Evolutionary conservation across 352 stramenopile genomes (phyloP).

Genomic region (Phytophthora hibernalis): DNA sequence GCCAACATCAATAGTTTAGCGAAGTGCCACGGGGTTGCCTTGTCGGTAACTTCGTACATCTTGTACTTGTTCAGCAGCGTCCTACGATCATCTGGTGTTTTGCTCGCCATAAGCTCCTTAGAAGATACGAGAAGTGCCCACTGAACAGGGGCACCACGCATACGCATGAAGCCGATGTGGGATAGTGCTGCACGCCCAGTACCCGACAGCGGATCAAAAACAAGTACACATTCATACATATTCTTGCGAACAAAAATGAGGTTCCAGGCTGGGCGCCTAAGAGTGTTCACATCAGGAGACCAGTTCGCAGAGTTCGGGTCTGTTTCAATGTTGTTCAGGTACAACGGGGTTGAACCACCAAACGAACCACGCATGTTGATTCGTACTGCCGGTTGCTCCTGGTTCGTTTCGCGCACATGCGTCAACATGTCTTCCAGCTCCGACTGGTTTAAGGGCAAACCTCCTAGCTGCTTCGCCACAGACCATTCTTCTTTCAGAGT

Average conservation of each 20-base stretch:
- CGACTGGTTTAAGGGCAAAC: slow-evolving; percentile 49
- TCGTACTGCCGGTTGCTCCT: slow-evolving; percentile 54
- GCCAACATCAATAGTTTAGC: slow-evolving; percentile 79
- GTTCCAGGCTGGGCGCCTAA: slow-evolving; percentile 74
- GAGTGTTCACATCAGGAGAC: slow-evolving; percentile 49
- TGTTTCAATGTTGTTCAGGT: slow-evolving; percentile 86
- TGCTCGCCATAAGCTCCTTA: slow-evolving; percentile 66
- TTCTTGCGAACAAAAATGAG: slow-evolving; percentile 88
- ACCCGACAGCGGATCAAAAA: slow-evolving; percentile 68
- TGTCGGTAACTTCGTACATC: slow-evolving; percentile 39
- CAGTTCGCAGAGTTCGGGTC: slow-evolving; percentile 62
- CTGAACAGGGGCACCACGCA: slow-evolving; percentile 78
- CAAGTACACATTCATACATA: slow-evolving; percentile 88
- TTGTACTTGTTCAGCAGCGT: slow-evolving; percentile 56
- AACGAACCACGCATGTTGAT: slow-evolving; percentile 72
- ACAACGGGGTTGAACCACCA: slow-evolving; percentile 68
- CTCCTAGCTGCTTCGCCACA: slow-evolving; percentile 69
- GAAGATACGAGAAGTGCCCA: slow-evolving; percentile 80
- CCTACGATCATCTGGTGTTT: slow-evolving; percentile 47
- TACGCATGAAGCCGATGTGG: slow-evolving; percentile 75
- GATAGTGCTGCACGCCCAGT: slow-evolving; percentile 54
- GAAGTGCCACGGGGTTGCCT: slow-evolving; percentile 79
- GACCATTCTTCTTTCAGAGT: slow-evolving; percentile 82
- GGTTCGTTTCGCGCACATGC: slow-evolving; percentile 60
- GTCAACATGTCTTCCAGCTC: slow-evolving; percentile 69